Conservation (phyloP, 306 rosid species). For the Hippophae tibetana region DNA sequence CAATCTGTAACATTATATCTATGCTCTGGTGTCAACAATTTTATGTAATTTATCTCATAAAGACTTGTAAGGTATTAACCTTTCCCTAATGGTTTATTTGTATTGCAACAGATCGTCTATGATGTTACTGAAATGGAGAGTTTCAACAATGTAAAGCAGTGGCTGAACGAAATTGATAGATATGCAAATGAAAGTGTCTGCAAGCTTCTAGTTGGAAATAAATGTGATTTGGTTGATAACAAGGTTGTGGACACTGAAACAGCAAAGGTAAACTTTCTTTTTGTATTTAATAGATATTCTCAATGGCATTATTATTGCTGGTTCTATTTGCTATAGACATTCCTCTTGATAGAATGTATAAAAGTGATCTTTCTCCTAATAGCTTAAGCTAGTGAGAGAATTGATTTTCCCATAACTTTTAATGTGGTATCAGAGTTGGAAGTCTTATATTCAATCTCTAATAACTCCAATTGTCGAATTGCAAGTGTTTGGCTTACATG, state of each 20-base stretch:
- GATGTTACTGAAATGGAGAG: constrained; percentile 95
- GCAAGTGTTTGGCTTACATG: too few species aligned
- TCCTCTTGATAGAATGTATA: too few species aligned
- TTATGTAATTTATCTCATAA: too few species aligned
- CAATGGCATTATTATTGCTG: background rate
- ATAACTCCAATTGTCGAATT: too few species aligned
- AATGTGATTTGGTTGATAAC: constrained; percentile 73
- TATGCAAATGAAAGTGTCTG: constrained; percentile 85
- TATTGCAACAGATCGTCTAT: constrained; percentile 74
- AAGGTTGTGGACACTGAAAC: constrained; percentile 86
- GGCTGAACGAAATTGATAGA: constrained; percentile 92
- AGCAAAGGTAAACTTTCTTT: constrained; percentile 46
- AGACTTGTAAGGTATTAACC: too few species aligned
- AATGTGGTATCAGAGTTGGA: too few species aligned
- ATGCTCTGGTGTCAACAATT: too few species aligned
- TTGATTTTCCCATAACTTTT: too few species aligned
- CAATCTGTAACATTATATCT: too few species aligned
- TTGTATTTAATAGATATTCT: background rate
- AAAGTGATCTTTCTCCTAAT: too few species aligned
- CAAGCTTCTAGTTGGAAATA: constrained; percentile 94
- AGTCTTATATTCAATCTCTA: too few species aligned
- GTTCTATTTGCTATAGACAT: background rate
- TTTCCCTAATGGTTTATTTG: constrained; percentile 4
- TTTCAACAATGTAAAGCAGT: constrained; percentile 95
- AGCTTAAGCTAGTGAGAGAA: too few species aligned